These are phyloP conservation scores for Brassica balearica DNA, from an alignment of 441 rosid species.

Conservation along the genomic window DNA sequence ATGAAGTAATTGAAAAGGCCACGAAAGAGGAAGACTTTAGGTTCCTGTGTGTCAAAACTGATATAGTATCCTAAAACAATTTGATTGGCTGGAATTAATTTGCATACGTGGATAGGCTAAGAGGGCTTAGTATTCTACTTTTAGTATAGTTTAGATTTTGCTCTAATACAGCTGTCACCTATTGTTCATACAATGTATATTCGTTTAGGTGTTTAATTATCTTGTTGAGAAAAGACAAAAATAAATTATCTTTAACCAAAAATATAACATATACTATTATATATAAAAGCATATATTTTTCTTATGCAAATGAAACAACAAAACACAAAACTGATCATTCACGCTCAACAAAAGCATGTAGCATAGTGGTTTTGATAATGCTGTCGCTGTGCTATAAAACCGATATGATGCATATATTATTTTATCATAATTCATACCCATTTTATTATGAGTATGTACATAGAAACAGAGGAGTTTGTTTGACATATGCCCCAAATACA, in stretches of 20 bases:
- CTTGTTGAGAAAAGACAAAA: neutral
- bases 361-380: neutral
- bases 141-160: no score
- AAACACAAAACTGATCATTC: neutral
- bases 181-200: neutral
- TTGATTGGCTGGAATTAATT: neutral
- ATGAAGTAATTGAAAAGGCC: neutral
- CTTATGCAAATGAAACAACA: neutral
- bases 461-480: constrained; percentile 24
- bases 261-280: no score
- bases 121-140: no score
- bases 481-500: constrained; percentile 8
- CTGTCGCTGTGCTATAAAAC: neutral
- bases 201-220: neutral
- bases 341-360: neutral
- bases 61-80: no score
- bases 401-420: neutral
- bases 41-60: neutral
- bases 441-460: constrained; percentile 19
- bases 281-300: neutral
- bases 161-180: neutral
- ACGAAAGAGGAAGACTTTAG: neutral
- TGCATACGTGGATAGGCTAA: neutral
- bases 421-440: constrained; percentile 24
- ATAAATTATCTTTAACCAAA: neutral